phyloP scores from a whole-genome alignment of 1,139 yeast genomes.

The Saccharomyces hybrid region DNA sequence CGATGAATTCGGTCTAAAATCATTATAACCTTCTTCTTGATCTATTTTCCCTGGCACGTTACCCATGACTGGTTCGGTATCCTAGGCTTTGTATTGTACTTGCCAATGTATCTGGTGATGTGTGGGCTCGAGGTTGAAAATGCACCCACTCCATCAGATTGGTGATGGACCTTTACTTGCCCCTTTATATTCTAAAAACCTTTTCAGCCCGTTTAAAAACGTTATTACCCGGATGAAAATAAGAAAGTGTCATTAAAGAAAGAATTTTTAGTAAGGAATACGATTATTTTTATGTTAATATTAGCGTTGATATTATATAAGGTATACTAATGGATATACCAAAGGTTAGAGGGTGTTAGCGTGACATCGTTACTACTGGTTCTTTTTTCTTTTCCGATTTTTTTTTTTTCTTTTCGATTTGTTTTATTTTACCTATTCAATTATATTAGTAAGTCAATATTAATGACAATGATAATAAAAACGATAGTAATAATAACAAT shows the following conservation, averaged over 20 bases:
- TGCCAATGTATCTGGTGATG: not conserved
- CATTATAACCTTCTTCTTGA: constrained; percentile 9
- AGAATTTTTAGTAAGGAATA: not conserved
- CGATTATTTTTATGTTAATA: no score
- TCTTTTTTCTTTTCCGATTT: no score
- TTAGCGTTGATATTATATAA: no score
- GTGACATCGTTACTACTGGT: no score
- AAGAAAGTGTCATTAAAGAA: not conserved
- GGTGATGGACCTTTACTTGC: constrained; percentile 3
- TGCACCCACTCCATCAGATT: not conserved
- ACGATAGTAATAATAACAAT: no score
- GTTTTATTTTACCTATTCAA: no score
- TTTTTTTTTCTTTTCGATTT: no score
- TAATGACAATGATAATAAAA: no score
- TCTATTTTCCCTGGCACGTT: constrained; percentile 53
- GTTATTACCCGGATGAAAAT: not conserved
- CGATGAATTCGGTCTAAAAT: constrained; percentile 5
- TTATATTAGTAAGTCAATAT: no score
- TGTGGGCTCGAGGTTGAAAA: no score
- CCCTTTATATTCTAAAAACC: constrained; percentile 4
- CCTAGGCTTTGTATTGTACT: not conserved
- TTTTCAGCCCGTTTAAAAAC: not conserved
- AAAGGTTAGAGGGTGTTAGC: no score
- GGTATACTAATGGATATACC: no score
- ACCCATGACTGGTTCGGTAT: constrained; percentile 38